Evolutionary conservation across 2,329 filamentous ascomycete species (phyloP), one percentile per base, ranked within the genome.

Genomic region (Cytospora piceicola): DNA sequence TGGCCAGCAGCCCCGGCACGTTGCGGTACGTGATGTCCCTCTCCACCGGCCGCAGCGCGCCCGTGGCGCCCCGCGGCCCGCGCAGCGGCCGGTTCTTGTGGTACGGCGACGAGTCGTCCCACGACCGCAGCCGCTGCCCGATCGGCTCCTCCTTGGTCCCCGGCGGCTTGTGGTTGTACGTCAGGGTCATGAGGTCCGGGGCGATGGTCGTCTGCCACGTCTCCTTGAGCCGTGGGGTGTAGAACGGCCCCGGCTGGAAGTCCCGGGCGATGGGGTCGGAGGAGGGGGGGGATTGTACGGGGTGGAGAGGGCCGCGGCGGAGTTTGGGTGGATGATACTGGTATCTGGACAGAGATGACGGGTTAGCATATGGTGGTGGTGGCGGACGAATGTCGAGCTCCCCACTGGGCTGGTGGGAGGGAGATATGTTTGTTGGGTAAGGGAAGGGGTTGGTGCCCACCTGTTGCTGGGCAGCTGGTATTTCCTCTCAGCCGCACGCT

Each of bases 261-360:
- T 93, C 84, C 75, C 95, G 90, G 66, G 95, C 97, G 32, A 90
- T 86, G 0, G 94, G 94, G 73, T 97, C 92, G 69, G 94, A 95
- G 60, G 89, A 86, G 49, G 88, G 85, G n/a, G 93, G 94, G 66
- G 93, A 91, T 80, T 97, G 93, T 73, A 97, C 88, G 59, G 95
- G 95, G 76, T 98, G 94, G 29, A 98, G 84, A 69, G 94, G 94
- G 64, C 95, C 95, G 74, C 94, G 92, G 78, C 97, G 89, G 85
- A 94, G 99, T 81, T 94, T 95, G 69, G 95, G 95, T 59, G 94
- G 90, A 70, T 94, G 93, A 79, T 91, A 98, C 79, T 96, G 92
- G 81, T 98, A 99, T 84, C 94, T 96, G 68, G 32, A 49, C 11
- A 14, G 6, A 20, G n/a, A 24, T 24, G n/a, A 46, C 15, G 55